Conservation (phyloP, 768 basidiomycete genomes). For the Pisolithus marmoratus region DNA sequence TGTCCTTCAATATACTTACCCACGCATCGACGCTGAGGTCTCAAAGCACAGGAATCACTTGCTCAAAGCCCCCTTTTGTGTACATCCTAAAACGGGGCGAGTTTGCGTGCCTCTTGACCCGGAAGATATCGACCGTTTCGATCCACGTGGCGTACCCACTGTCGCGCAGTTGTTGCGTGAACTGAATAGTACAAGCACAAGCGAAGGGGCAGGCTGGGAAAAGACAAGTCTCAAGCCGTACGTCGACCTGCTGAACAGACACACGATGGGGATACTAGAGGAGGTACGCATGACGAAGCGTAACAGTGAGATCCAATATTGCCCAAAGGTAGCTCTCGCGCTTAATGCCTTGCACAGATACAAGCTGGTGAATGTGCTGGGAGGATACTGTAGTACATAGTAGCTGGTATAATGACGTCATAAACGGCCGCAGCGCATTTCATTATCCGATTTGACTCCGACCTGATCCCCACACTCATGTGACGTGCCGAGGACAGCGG, state of each 20-base stretch:
- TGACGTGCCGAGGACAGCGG: background rate
- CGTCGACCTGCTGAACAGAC: conserved; percentile 82
- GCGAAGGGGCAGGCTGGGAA: conserved; percentile 72
- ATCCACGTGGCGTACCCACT: conserved; percentile 83
- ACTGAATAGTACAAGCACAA: conserved; percentile 46
- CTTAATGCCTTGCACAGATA: conserved; percentile 10
- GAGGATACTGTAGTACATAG: no score
- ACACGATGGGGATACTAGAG: conserved; percentile 35
- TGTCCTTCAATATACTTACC: conserved; percentile 91
- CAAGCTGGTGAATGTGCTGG: conserved; percentile 15
- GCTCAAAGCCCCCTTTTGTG: conserved; percentile 94
- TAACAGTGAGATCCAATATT: conserved; percentile 4
- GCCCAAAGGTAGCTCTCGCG: conserved; percentile 6
- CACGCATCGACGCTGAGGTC: conserved; percentile 93
- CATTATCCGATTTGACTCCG: background rate
- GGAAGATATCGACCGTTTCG: conserved; percentile 65
- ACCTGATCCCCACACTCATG: background rate
- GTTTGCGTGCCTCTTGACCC: conserved; percentile 94
- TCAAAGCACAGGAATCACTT: conserved; percentile 97
- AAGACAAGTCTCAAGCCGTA: conserved; percentile 85
- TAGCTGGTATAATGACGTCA: no score
- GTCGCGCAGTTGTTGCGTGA: conserved; percentile 78
- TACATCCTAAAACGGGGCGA: conserved; percentile 94
- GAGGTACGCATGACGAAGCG: conserved; percentile 23
- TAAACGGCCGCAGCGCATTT: no score